phyloP scores from a whole-genome alignment of 495 filamentous ascomycete genomes.

The Trichocladium antarcticum region DNA sequence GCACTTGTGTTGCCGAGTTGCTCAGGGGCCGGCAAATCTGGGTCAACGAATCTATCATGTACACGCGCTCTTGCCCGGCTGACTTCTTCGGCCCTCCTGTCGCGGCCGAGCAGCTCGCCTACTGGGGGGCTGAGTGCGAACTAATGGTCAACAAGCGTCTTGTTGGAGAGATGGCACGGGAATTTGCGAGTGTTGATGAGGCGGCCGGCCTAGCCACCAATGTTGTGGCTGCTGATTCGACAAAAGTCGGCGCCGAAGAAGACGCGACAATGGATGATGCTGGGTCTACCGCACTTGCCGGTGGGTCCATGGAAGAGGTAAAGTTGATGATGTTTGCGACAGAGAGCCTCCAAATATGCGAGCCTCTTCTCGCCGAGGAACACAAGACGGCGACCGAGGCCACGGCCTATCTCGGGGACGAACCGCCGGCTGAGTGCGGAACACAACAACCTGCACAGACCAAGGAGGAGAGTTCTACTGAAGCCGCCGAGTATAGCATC shows the following conservation, averaged over 20 bases:
- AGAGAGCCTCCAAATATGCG: not conserved
- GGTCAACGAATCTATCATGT: not conserved
- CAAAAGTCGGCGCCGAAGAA: not conserved
- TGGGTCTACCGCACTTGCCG: not conserved
- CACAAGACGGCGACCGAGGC: no score
- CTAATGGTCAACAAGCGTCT: not conserved
- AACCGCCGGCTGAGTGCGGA: no score
- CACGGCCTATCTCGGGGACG: no score
- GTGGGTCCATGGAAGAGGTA: not conserved
- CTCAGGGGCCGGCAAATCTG: slow-evolving; percentile 6
- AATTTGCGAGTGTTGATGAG: not conserved
- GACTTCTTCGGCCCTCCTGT: not conserved
- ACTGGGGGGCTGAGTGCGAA: not conserved
- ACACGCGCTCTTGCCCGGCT: not conserved
- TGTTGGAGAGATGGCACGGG: no score
- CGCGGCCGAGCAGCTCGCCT: not conserved
- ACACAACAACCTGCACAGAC: no score
- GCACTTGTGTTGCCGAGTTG: not conserved
- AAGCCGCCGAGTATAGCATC: no score
- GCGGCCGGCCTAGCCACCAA: not conserved
- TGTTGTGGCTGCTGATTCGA: not conserved
- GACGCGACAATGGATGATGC: not conserved
- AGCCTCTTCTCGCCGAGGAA: no score
- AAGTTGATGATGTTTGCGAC: not conserved
- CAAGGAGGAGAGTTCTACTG: no score